Percentiles rank a stretch among this genome's conserved stretches.
Evolutionary conservation across 768 basidiomycete species (phyloP).

Genomic region (Macrolepiota dolichaula): DNA sequence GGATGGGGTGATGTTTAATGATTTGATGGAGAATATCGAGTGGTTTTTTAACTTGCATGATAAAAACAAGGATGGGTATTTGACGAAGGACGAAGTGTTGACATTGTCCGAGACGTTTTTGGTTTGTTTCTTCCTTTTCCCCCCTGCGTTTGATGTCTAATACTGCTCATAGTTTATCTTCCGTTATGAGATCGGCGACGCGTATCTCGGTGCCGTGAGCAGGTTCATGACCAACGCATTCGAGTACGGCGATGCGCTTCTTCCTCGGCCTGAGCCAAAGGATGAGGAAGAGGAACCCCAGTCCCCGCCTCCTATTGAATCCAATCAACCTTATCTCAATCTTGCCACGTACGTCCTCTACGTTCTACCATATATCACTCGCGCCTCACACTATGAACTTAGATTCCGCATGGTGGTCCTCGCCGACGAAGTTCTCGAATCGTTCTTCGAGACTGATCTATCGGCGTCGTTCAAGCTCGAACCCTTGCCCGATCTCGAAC

Average conservation of each 20-base stretch:
- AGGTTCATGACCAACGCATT: conserved; percentile 98
- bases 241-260: conserved; percentile 94
- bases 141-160: neutral
- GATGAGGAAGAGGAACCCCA: conserved; percentile 27
- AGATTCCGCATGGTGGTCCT: conserved; percentile 99
- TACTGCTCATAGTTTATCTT: conserved; percentile 79
- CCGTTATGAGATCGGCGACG: conserved; percentile 94
- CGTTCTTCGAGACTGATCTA: conserved; percentile 94
- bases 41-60: conserved; percentile 98
- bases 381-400: neutral
- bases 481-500: conserved; percentile 62
- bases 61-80: conserved; percentile 92
- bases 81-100: conserved; percentile 96
- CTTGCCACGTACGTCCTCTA: conserved; percentile 64
- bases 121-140: conserved; percentile 42
- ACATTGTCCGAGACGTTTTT: conserved; percentile 93
- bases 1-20: conserved; percentile 91
- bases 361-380: neutral
- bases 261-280: conserved; percentile 45
- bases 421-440: conserved; percentile 93
- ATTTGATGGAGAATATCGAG: conserved; percentile 97
- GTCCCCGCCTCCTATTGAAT: conserved; percentile 48
- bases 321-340: conserved; percentile 91
- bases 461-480: conserved; percentile 84
- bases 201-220: conserved; percentile 93